These are phyloP conservation scores for Psophocarpus tetragonolobus DNA, from an alignment of 306 rosid species.

Conservation along the genomic window DNA sequence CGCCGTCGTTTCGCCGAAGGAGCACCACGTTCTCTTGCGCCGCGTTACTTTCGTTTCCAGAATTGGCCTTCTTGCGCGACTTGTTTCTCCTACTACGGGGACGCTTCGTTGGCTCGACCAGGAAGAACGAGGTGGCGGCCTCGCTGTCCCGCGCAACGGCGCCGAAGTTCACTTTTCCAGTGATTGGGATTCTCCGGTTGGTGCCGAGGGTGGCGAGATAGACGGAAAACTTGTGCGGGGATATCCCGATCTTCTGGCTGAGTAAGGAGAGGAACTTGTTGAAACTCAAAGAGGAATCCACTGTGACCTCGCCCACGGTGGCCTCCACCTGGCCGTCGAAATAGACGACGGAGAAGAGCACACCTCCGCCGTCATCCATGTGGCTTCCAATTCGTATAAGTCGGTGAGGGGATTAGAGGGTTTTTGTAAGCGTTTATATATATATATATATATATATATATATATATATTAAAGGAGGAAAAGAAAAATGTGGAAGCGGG, in stretches of 20 bases:
- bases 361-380: constrained; percentile 15
- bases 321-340: constrained; percentile 56
- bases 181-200: constrained; percentile 48
- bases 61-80: neutral
- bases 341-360: constrained; percentile 49
- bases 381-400: neutral
- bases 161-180: constrained; percentile 51
- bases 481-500: neutral
- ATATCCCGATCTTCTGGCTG: constrained; percentile 59
- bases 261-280: constrained; percentile 40
- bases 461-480: too few species aligned
- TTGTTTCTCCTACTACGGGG: constrained; percentile 34
- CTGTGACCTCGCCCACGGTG: constrained; percentile 43
- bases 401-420: neutral
- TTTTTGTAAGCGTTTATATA: too few species aligned
- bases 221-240: constrained; percentile 49
- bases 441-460: too few species aligned
- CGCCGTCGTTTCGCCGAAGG: constrained; percentile 41
- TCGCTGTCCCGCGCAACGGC: constrained; percentile 35
- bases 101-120: constrained; percentile 59
- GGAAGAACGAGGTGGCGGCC: constrained; percentile 50
- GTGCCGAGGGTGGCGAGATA: constrained; percentile 43
- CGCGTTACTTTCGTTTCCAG: neutral
- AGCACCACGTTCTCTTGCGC: constrained; percentile 51
- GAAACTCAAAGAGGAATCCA: constrained; percentile 46